These are phyloP conservation scores for Camellia japonica DNA, from an alignment of 148 eudicot species.

Conservation along the genomic window DNA sequence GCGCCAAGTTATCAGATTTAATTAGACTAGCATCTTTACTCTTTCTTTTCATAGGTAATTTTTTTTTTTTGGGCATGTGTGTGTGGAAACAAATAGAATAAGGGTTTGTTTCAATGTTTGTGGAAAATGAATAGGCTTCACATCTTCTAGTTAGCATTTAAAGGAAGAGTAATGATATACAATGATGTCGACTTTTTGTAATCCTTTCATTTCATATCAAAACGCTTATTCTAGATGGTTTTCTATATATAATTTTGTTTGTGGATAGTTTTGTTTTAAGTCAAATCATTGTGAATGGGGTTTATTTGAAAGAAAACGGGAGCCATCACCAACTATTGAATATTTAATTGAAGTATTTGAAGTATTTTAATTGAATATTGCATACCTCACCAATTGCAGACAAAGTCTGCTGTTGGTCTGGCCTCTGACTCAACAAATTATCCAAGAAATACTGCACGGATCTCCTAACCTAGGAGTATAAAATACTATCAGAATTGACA, in stretches of 20 bases:
- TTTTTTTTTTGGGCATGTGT: neutral
- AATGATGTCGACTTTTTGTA: too few relatives aligned
- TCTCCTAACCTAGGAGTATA: conserved; percentile 69
- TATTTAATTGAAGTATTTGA: neutral
- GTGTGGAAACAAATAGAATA: neutral
- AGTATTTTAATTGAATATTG: neutral
- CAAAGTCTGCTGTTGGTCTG: conserved; percentile 89
- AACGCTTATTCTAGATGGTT: too few relatives aligned
- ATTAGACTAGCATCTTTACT: neutral
- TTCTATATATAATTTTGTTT: too few relatives aligned
- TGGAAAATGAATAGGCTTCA: neutral
- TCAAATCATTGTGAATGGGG: neutral
- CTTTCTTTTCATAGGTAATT: neutral
- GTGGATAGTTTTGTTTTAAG: too few relatives aligned
- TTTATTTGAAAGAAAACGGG: neutral
- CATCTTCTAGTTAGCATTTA: neutral
- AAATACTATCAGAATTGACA: conserved; percentile 11
- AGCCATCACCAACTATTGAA: conserved; percentile 4
- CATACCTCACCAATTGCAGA: conserved; percentile 96
- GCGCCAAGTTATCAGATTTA: neutral
- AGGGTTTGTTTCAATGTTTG: neutral
- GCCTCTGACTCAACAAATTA: conserved; percentile 78
- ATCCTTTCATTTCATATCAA: too few relatives aligned
- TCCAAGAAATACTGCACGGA: conserved; percentile 90
- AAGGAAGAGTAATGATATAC: neutral